Percentiles rank a stretch among this genome's conserved stretches.
Conservation (phyloP, 208 protist genomes). For the Acanthamoeba lenticulata region DNA sequence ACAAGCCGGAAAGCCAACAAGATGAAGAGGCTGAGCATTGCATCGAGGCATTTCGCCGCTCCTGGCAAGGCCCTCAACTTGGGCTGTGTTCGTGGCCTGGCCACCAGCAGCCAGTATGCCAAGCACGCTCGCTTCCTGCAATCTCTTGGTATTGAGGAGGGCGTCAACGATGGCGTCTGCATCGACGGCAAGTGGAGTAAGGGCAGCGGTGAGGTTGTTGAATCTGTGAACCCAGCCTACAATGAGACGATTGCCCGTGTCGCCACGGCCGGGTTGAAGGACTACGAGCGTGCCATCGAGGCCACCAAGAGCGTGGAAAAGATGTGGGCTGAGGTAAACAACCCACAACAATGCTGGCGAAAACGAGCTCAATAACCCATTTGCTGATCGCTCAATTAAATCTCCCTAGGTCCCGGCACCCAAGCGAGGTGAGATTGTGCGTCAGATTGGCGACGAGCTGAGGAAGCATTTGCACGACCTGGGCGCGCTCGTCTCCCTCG, state of each 20-base stretch:
- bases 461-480: slow-evolving; percentile 80
- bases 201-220: neutral
- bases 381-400: neutral
- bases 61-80: neutral
- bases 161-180: slow-evolving; percentile 15
- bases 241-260: neutral
- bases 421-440: slow-evolving; percentile 87
- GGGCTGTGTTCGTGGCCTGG: neutral
- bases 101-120: neutral
- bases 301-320: neutral
- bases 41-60: neutral
- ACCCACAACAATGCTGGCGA: neutral
- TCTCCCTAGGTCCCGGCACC: slow-evolving; percentile 77
- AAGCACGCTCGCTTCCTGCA: slow-evolving; percentile 36
- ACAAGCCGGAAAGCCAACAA: too few species aligned
- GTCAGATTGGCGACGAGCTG: slow-evolving; percentile 84
- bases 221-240: slow-evolving; percentile 4
- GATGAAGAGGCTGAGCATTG: neutral
- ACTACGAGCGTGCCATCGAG: slow-evolving; percentile 2
- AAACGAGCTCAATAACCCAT: neutral
- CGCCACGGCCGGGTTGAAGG: neutral
- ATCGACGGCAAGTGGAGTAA: slow-evolving; percentile 40
- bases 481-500: slow-evolving; percentile 84
- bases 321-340: slow-evolving; percentile 30
- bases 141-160: neutral